Evolutionary conservation across 495 filamentous ascomycete species (phyloP), one percentile per base, ranked within the genome.

Genomic region (Viridothelium virens): DNA sequence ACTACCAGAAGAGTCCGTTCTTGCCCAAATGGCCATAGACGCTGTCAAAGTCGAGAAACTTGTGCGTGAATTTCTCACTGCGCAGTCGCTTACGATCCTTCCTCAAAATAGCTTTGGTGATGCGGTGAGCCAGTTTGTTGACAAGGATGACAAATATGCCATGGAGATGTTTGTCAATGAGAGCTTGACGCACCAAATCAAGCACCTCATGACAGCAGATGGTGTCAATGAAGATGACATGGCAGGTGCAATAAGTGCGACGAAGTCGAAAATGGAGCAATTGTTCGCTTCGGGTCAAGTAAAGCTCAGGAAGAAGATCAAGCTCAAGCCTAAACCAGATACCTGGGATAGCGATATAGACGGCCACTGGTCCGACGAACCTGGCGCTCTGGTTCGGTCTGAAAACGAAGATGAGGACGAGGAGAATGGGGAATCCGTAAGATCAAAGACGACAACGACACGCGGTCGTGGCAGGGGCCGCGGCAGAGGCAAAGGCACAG

Each of bases 61-160:
- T 3, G 92, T 97, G 1, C 81, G 87, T 12, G 92, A 97, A 64
- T 94, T 89, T 67, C 82, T 99, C 46, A 80, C 84, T 1, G 87
- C 89, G 7, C 91, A 97, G 67, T 90, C 89, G 0, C 81, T 97
- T 11, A 93, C 90, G 66, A 94, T 97, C 66, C 80, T 99, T 0
- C 92, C 94, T 0, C 87, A 93, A 71, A 92, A 91, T 63, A 89
- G 86, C 0, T 96, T 99, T 72, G 89, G 91, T 6, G 92, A 97
- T 75, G 95, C 94, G 0, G 91, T 99, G 7, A 86, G 86, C 64
- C 90, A 95, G 68, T 99, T 92, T 74, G 91, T 97, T 34, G 87
- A 92, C 75, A 97, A 97, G 69, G 91, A 96, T 70, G 94, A 99
- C 76, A 95, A 91, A 69, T 86, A 94, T 69, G 92, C 92, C 0